Evolutionary conservation across 2,329 filamentous ascomycete species (phyloP).

Genomic region (Colletotrichum graminicola): DNA sequence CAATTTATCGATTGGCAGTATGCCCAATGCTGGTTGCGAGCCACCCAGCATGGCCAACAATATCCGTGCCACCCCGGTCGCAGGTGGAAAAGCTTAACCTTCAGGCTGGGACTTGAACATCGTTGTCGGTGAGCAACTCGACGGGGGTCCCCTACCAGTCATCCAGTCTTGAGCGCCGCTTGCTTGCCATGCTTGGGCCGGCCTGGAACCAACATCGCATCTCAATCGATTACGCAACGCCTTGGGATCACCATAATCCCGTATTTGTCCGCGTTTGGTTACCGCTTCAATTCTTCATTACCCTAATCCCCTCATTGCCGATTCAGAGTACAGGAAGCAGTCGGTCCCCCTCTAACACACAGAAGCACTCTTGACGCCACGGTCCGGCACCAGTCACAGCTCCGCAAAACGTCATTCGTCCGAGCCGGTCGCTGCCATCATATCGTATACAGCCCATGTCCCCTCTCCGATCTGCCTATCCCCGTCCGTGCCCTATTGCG

Average conservation of each 20-base stretch:
- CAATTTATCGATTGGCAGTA: background rate
- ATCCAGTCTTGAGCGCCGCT: background rate
- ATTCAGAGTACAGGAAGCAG: no score
- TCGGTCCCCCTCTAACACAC: no score
- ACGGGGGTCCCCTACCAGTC: conserved; percentile 17
- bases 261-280: conserved; percentile 4
- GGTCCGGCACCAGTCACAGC: conserved; percentile 14
- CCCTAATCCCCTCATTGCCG: background rate
- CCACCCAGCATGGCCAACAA: background rate
- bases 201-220: background rate
- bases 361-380: conserved; percentile 4
- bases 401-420: conserved; percentile 27
- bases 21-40: background rate
- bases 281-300: background rate
- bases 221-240: background rate
- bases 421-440: conserved; percentile 25
- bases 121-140: background rate
- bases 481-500: background rate
- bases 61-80: conserved; percentile 34
- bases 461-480: conserved; percentile 16
- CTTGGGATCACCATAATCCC: background rate
- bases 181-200: conserved; percentile 26
- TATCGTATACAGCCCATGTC: conserved; percentile 8
- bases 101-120: conserved; percentile 24
- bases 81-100: conserved; percentile 37